phyloP scores from a whole-genome alignment of 257 asterid species.

The Coffea eugenioides region DNA sequence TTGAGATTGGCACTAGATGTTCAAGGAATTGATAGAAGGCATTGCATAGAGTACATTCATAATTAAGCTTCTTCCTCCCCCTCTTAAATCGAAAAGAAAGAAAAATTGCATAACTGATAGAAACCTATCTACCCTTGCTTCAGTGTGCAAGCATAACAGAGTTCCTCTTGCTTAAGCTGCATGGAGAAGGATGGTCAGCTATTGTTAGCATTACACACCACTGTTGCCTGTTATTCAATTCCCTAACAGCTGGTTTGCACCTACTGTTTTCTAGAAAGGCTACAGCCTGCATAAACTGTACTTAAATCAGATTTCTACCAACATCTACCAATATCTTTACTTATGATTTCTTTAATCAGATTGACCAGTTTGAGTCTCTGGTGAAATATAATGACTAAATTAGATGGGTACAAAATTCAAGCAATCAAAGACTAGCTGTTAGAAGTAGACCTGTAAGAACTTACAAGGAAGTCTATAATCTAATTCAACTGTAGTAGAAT shows the following conservation, averaged over 20 bases:
- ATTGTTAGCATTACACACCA: background rate
- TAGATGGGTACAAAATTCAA: background rate
- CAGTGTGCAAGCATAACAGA: background rate
- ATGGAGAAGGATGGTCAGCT: background rate
- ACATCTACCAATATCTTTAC: background rate
- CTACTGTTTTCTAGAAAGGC: background rate
- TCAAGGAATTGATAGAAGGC: background rate
- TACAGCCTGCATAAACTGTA: no score
- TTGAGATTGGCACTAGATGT: background rate
- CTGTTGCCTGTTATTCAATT: background rate
- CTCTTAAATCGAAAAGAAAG: no score
- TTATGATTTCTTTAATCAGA: background rate
- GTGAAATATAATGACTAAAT: background rate
- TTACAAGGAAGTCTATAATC: background rate
- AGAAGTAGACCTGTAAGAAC: background rate
- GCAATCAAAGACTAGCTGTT: background rate
- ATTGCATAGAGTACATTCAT: background rate
- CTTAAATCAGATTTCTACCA: no score
- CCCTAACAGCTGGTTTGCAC: background rate
- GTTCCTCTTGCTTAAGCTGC: background rate
- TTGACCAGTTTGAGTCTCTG: background rate
- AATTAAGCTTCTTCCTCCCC: background rate
- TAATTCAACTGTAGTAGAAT: background rate
- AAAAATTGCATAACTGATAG: background rate
- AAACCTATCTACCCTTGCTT: background rate